phyloP scores from a whole-genome alignment of 345 rosid genomes.

The Trapa bicornis region DNA sequence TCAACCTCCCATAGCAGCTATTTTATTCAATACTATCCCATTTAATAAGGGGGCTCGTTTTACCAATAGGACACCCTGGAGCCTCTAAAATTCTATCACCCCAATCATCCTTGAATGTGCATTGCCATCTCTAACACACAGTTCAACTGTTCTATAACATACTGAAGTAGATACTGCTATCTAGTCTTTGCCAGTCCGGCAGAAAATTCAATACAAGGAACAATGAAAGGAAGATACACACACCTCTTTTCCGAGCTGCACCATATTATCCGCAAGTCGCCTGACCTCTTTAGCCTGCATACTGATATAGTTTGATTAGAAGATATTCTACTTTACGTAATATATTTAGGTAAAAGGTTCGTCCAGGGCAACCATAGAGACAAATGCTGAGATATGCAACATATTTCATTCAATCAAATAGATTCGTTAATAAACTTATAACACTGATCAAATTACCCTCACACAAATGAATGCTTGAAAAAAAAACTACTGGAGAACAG shows the following conservation, averaged over 20 bases:
- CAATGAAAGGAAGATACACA: not conserved
- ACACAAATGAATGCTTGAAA: too few species aligned
- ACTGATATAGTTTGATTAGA: not conserved
- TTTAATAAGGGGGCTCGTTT: not conserved
- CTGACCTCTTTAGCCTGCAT: constrained; percentile 80
- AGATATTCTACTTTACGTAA: too few species aligned
- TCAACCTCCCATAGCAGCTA: not conserved
- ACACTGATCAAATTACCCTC: too few species aligned
- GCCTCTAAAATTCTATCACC: not conserved
- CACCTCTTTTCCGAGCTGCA: constrained; percentile 91
- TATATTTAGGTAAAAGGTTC: too few species aligned
- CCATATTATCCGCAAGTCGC: constrained; percentile 85
- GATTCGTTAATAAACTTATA: too few species aligned
- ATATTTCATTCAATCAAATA: not conserved
- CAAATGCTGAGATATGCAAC: not conserved
- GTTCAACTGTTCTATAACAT: not conserved
- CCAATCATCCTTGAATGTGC: not conserved
- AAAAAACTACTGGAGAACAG: not conserved
- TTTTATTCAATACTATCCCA: too few species aligned
- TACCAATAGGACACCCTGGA: not conserved
- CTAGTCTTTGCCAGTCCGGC: not conserved
- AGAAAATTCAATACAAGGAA: too few species aligned
- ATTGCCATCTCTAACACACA: not conserved
- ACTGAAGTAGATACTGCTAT: not conserved
- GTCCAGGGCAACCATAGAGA: not conserved